phyloP scores from a whole-genome alignment of 345 rosid species.

The Citrus cavaleriei region DNA sequence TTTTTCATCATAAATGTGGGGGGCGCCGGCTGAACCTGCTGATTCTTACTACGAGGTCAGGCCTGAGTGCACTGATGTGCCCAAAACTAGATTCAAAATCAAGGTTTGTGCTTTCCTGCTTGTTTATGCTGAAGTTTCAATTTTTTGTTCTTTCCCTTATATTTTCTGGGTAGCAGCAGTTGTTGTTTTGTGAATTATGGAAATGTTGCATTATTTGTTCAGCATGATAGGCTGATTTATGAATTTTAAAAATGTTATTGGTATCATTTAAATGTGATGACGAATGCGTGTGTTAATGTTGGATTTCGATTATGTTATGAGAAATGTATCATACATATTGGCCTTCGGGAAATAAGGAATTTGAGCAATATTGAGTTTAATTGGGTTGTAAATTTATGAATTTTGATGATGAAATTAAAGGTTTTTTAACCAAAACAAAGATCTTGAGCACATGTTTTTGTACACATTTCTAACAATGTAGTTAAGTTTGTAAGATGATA shows the following conservation, averaged over 20 bases:
- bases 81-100: conserved; percentile 86
- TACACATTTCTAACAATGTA: neutral
- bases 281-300: neutral
- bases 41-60: conserved; percentile 94
- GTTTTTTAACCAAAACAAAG: neutral
- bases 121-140: neutral
- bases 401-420: neutral
- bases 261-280: neutral
- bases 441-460: neutral
- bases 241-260: neutral
- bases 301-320: neutral
- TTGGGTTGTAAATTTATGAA: neutral
- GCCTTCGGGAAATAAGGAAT: neutral
- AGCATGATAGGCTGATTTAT: neutral
- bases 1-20: conserved; percentile 60
- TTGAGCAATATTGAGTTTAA: neutral
- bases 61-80: conserved; percentile 90
- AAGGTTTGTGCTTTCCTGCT: conserved; percentile 43
- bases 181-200: neutral
- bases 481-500: neutral
- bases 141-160: neutral
- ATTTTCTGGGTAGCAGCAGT: neutral
- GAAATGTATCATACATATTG: neutral
- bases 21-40: conserved; percentile 57
- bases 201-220: neutral